Base-by-base conservation (phyloP, 1,139 yeast species). In the Pneumocystis sp. region DNA sequence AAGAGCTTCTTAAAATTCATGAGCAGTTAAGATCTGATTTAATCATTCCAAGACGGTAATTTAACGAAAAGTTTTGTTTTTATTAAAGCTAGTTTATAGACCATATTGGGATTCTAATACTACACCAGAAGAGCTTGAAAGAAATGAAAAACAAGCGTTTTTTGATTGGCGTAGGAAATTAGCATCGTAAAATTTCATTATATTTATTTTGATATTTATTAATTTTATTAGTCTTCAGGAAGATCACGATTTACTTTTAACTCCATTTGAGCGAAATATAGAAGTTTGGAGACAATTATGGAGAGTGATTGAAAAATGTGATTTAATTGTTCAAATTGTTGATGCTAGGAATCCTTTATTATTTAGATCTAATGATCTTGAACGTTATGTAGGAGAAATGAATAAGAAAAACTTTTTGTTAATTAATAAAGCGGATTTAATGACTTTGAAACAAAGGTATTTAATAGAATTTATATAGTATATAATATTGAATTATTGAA, bases 201-300 rank as follows among this genome's bases (percentile, higher is more conserved):
- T 59, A 42, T 25, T 3, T 56, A 15, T 5, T 12, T 42, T 29
- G 15, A 59, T 42, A 29, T 39, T 10, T 25, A 25, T 50, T 50
- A 25, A 50, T 50, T 50, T 50, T 59, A 10, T 39, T 59, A 59
- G 61, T 39, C 61, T 95, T 67, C 95, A 95, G 68, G 96, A 93
- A 73, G 82, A 81, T 68, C 83, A 81, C 60, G 96, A 93, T 74
- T 79, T 95, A 71, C 79, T 91, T 68, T 81, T 95, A 75, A 95
- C 99, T 0, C 99, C 99, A 1, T 95, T 93, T 74, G 99, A 95
- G 78, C 83, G 98, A 76, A 95, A 95, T 74, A 80, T 95, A 70
- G 97, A 93, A 79, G 97, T 95, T 67, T 95, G 99, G 99, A 85
- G 95, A 74, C 99, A 95, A 76, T 79, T 95, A 70, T 95, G 99